phyloP scores from a whole-genome alignment of 352 stramenopile species.

The Discostella stelligera region DNA sequence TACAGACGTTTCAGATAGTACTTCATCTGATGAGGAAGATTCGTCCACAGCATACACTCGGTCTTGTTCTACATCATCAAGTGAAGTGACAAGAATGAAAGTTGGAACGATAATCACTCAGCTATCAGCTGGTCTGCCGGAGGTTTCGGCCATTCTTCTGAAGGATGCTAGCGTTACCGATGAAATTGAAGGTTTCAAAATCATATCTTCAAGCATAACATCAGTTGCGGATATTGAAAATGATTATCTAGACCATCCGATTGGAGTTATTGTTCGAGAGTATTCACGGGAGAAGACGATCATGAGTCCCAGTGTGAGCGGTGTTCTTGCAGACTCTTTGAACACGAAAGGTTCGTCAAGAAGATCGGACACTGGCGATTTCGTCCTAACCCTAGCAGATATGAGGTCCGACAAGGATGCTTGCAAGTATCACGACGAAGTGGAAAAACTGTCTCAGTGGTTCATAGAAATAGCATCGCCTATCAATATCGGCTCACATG shows the following conservation, averaged over 20 bases:
- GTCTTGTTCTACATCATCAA: conserved; percentile 6
- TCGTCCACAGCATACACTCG: background rate
- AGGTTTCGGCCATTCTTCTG: conserved; percentile 24
- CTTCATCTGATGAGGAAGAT: conserved; percentile 16
- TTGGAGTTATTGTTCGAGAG: conserved; percentile 28
- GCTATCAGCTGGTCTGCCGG: conserved; percentile 30
- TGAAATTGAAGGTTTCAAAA: conserved; percentile 13
- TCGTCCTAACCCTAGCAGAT: conserved; percentile 68
- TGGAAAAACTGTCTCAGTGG: conserved; percentile 65
- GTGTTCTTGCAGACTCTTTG: conserved; percentile 20
- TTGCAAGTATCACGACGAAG: conserved; percentile 61
- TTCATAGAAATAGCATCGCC: conserved; percentile 77
- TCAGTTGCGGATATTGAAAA: conserved; percentile 29
- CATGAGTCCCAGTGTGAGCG: conserved; percentile 22
- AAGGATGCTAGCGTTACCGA: conserved; percentile 17
- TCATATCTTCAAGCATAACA: conserved; percentile 16
- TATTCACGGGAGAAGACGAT: conserved; percentile 31
- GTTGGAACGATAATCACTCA: conserved; percentile 37
- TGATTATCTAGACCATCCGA: conserved; percentile 39
- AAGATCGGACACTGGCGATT: conserved; percentile 25
- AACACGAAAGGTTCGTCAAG: background rate
- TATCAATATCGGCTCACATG: conserved; percentile 52
- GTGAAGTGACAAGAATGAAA: conserved; percentile 25
- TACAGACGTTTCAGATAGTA: conserved; percentile 14
- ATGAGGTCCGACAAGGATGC: conserved; percentile 37